Conservation (phyloP, 2,329 filamentous ascomycete species). For the Ophiognomonia clavigignenti-juglandacearum region DNA sequence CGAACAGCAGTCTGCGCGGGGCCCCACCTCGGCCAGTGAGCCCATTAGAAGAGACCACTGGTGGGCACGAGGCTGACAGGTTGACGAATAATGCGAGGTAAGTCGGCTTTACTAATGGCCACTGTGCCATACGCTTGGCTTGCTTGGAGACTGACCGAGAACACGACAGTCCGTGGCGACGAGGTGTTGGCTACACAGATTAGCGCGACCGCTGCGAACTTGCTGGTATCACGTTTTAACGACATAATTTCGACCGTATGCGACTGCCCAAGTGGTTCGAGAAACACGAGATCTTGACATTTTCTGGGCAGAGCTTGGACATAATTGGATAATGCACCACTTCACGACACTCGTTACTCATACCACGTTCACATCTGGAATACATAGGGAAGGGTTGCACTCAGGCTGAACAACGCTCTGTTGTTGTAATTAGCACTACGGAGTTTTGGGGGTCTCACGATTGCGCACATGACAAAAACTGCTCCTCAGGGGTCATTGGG, state of each 20-base stretch:
- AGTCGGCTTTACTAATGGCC: too few species aligned
- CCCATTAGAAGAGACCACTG: constrained; percentile 25
- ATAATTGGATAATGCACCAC: constrained; percentile 1
- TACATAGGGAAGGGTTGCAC: not conserved
- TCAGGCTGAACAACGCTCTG: too few species aligned
- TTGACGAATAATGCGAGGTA: constrained; percentile 42
- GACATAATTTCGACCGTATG: not conserved
- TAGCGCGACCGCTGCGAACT: constrained; percentile 10
- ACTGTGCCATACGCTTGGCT: not conserved
- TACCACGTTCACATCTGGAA: not conserved
- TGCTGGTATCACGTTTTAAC: not conserved
- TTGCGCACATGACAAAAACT: too few species aligned
- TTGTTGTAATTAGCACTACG: not conserved
- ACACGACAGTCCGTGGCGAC: constrained; percentile 48
- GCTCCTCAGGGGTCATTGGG: too few species aligned
- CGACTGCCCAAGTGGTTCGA: not conserved
- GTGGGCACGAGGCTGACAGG: constrained; percentile 35
- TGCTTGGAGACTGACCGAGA: constrained; percentile 19
- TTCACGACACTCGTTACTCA: constrained; percentile 3
- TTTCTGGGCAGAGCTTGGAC: not conserved
- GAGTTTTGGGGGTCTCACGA: too few species aligned
- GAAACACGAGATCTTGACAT: not conserved
- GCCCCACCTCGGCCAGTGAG: constrained; percentile 18
- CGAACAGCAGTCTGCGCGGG: constrained; percentile 19
- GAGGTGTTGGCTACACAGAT: constrained; percentile 49